phyloP scores from a whole-genome alignment of 306 rosid species.

The Lathyrus oleraceus region DNA sequence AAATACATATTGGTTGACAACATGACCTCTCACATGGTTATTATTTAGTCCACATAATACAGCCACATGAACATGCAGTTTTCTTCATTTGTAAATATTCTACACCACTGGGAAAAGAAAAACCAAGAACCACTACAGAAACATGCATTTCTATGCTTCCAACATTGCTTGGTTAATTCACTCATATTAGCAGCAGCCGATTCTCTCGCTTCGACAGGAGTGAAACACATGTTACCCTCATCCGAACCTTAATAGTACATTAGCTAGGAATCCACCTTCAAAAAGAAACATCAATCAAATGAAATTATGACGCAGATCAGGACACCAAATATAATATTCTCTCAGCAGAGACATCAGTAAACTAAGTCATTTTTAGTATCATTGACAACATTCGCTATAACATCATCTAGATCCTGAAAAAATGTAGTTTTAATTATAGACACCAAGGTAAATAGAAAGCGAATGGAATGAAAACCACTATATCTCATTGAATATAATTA shows the following conservation, averaged over 20 bases:
- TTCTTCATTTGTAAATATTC: constrained; percentile 1
- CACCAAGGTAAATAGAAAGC: constrained; percentile 6
- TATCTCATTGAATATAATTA: neutral
- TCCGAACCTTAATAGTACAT: constrained; percentile 46
- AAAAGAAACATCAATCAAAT: constrained; percentile 22
- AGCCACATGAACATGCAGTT: constrained; percentile 8
- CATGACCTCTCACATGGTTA: neutral
- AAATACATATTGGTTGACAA: neutral
- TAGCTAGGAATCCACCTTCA: constrained; percentile 69
- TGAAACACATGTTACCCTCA: constrained; percentile 36
- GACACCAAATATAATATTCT: constrained; percentile 44
- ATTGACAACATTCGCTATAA: neutral
- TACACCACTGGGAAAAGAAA: neutral
- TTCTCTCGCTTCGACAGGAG: constrained; percentile 50
- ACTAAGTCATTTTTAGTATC: neutral
- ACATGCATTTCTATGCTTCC: constrained; percentile 18
- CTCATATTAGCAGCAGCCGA: constrained; percentile 55
- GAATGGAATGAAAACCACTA: neutral
- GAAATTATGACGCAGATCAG: constrained; percentile 17
- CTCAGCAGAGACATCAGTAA: constrained; percentile 24
- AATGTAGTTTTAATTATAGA: too few species aligned
- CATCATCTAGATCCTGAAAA: too few species aligned
- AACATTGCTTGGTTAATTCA: constrained; percentile 22
- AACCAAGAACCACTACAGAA: constrained; percentile 9
- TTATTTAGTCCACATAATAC: neutral